Conservation (phyloP, 2,329 filamentous ascomycete species). For the Fusarium citri region DNA sequence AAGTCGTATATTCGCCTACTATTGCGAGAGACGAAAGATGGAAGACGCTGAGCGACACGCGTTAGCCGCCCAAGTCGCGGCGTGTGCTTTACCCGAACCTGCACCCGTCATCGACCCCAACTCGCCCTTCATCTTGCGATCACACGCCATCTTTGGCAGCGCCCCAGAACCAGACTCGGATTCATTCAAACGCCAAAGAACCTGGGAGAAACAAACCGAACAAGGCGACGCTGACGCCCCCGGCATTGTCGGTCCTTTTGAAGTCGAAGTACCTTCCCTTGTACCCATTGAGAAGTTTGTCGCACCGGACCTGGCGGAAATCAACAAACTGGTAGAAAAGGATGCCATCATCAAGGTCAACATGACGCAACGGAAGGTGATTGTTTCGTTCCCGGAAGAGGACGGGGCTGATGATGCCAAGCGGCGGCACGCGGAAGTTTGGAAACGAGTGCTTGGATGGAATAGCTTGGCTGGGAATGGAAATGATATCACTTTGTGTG, state of each 20-base stretch:
- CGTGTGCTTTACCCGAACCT: fast-evolving
- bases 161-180: neutral
- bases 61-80: fast-evolving
- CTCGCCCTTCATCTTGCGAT: neutral
- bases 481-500: neutral
- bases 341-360: neutral
- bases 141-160: neutral
- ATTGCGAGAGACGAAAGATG: neutral
- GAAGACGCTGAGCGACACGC: neutral
- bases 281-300: neutral
- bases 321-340: neutral
- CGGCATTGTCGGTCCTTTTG: neutral
- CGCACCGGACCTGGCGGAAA: neutral
- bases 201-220: neutral
- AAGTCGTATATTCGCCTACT: neutral
- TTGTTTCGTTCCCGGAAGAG: neutral
- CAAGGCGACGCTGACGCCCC: neutral
- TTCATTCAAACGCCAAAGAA: neutral
- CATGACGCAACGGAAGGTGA: neutral
- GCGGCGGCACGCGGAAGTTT: neutral
- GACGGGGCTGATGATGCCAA: fast-evolving
- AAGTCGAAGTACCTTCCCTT: neutral
- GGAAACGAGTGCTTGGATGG: neutral
- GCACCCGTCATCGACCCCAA: neutral
- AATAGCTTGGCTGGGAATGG: neutral